phyloP scores from a whole-genome alignment of 495 filamentous ascomycete species.

The Lophiotrema nucula region DNA sequence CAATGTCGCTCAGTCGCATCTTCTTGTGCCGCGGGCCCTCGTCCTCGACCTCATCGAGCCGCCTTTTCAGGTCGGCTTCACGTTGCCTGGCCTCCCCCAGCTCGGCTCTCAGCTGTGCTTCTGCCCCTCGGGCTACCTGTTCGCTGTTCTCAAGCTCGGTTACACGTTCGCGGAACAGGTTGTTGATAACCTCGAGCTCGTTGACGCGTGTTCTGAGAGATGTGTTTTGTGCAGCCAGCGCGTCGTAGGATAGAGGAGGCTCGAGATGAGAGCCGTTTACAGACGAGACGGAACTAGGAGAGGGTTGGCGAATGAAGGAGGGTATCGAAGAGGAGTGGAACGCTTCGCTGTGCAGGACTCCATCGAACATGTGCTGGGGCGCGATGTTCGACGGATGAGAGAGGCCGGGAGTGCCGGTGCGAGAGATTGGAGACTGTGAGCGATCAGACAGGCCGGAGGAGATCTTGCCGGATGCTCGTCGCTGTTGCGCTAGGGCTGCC shows the following conservation, averaged over 20 bases:
- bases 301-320: slow-evolving; percentile 59
- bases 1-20: slow-evolving; percentile 32
- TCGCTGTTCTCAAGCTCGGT: slow-evolving; percentile 82
- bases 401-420: slow-evolving; percentile 70
- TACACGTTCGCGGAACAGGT: slow-evolving; percentile 85
- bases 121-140: slow-evolving; percentile 55
- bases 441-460: slow-evolving; percentile 72
- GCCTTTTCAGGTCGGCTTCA: slow-evolving; percentile 78
- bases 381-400: slow-evolving; percentile 63
- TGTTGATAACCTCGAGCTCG: slow-evolving; percentile 94
- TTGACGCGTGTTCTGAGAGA: slow-evolving; percentile 84
- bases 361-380: slow-evolving; percentile 76
- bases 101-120: slow-evolving; percentile 61
- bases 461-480: slow-evolving; percentile 68
- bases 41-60: slow-evolving; percentile 75
- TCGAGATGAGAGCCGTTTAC: slow-evolving; percentile 74
- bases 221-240: slow-evolving; percentile 71
- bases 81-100: slow-evolving; percentile 73
- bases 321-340: slow-evolving; percentile 58
- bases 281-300: slow-evolving; percentile 67
- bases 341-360: slow-evolving; percentile 60
- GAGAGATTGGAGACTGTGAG: slow-evolving; percentile 82
- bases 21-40: slow-evolving; percentile 51
- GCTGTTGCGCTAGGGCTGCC: slow-evolving; percentile 49
- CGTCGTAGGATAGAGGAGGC: slow-evolving; percentile 75